phyloP scores from a whole-genome alignment of 2,329 filamentous ascomycete genomes.

The Chrysoporthe cubensis region DNA sequence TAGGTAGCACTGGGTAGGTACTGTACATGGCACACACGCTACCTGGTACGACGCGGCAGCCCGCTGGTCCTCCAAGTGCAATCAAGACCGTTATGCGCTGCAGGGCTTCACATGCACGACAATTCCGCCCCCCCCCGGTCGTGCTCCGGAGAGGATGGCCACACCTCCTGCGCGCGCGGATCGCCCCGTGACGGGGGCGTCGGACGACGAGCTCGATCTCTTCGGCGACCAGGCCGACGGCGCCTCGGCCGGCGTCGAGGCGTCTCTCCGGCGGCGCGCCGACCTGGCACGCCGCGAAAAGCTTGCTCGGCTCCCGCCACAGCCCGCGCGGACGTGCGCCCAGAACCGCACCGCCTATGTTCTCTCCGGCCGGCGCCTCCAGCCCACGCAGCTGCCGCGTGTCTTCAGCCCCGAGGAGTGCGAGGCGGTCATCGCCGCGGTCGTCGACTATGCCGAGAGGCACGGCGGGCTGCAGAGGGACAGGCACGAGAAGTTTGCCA shows the following conservation, averaged over 20 bases:
- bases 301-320: slow-evolving; percentile 23
- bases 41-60: too few relatives aligned
- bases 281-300: slow-evolving; percentile 23
- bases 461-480: slow-evolving; percentile 23
- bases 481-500: slow-evolving; percentile 26
- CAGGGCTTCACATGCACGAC: background rate
- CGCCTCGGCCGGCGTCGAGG: background rate
- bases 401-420: slow-evolving; percentile 22
- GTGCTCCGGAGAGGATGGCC: background rate
- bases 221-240: slow-evolving; percentile 20
- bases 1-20: too few relatives aligned
- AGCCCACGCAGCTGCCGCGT: slow-evolving; percentile 13
- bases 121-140: background rate
- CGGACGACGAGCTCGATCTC: slow-evolving; percentile 24
- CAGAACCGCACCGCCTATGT: slow-evolving; percentile 27
- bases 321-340: slow-evolving; percentile 16
- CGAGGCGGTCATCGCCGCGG: slow-evolving; percentile 17
- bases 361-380: slow-evolving; percentile 24
- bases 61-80: too few relatives aligned
- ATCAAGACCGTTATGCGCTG: too few relatives aligned
- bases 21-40: too few relatives aligned
- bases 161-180: background rate
- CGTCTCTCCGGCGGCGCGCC: slow-evolving; percentile 16
- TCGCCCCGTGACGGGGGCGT: background rate
- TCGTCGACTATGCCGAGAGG: slow-evolving; percentile 18